Evolutionary conservation across 108 stramenopile species (phyloP), one percentile per base, ranked within the genome.

Genomic region (Skeletonema grethae): DNA sequence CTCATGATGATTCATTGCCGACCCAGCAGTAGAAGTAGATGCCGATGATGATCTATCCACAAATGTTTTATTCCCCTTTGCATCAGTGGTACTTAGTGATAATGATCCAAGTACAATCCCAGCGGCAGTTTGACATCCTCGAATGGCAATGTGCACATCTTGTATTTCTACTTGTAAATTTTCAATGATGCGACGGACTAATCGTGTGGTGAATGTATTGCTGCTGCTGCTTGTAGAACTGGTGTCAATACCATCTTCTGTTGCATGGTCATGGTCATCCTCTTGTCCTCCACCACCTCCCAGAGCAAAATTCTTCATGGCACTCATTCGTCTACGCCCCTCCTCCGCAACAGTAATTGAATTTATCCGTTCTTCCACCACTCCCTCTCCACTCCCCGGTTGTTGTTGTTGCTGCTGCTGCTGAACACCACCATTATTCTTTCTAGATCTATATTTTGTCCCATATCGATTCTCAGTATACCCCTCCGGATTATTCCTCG

Each of bases 141-240:
- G 53, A 9, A 95, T 29, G 13, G 82, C 62, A 13, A 95, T 28
- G 48, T 93, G 89, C 0, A 95, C 92, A 62, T 90, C 83, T 20
- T 85, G 67, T 10, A 95, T 84, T 73, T 93, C 91, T 7, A 95
- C 68, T 70, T 93, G 90, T 25, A 95, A 68, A 73, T 95, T 95
- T 67, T 95, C 92, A 9, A 92, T 65, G 39, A 95, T 91, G 8
- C 90, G 73, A 12, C 90, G 83, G 0, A 89, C 95, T 60, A 95
- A 63, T 22, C 90, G 82, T 10, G 85, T 63, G 13, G 72, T 79
- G 72, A 95, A 93, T 25, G 63, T 64, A 7, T 64, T 46, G 53
- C 50, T 55, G 43, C 24, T 55, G 48, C 22, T 64, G 13, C 43
- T 50, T 20, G 20, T 8, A 24, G 50, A 24, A 22, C 31, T 43